These are phyloP conservation scores for Ascochyta pisi DNA, from an alignment of 2,329 filamentous ascomycete genomes.

Conservation along the genomic window DNA sequence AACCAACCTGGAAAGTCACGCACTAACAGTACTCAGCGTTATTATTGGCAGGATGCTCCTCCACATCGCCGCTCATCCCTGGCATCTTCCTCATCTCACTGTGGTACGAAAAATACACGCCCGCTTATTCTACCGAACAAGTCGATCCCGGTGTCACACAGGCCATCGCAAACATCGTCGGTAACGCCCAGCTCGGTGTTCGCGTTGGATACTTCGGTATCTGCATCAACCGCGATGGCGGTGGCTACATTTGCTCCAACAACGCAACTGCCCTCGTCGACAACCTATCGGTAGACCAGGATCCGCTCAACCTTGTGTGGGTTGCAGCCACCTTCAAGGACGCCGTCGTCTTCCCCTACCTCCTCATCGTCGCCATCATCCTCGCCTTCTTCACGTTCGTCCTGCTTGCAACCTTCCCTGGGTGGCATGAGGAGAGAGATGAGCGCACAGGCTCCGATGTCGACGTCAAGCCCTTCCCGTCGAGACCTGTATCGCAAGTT, in stretches of 20 bases:
- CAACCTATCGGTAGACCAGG: constrained; percentile 87
- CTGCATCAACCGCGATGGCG: constrained; percentile 89
- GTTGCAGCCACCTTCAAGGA: constrained; percentile 97
- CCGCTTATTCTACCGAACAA: constrained; percentile 82
- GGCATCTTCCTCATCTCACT: constrained; percentile 98
- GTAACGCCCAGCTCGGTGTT: constrained; percentile 81
- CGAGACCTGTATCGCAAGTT: constrained; percentile 88
- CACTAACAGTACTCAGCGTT: constrained; percentile 67
- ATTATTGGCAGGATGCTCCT: constrained; percentile 93
- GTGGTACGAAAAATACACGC: constrained; percentile 89
- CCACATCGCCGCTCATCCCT: constrained; percentile 92
- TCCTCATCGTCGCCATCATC: constrained; percentile 98
- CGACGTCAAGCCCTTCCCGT: constrained; percentile 94
- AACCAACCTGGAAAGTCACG: constrained; percentile 18
- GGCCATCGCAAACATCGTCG: constrained; percentile 89
- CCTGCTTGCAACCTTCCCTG: constrained; percentile 93
- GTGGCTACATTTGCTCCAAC: constrained; percentile 93
- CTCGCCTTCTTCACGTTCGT: constrained; percentile 96
- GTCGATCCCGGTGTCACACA: constrained; percentile 87
- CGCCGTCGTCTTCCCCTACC: constrained; percentile 96
- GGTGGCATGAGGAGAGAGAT: constrained; percentile 93
- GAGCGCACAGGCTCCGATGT: constrained; percentile 77
- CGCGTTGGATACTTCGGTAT: constrained; percentile 98
- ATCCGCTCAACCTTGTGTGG: constrained; percentile 97
- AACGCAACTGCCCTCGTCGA: constrained; percentile 93